Base-by-base conservation (phyloP, 306 rosid species). In the Lathyrus tuberosus region DNA sequence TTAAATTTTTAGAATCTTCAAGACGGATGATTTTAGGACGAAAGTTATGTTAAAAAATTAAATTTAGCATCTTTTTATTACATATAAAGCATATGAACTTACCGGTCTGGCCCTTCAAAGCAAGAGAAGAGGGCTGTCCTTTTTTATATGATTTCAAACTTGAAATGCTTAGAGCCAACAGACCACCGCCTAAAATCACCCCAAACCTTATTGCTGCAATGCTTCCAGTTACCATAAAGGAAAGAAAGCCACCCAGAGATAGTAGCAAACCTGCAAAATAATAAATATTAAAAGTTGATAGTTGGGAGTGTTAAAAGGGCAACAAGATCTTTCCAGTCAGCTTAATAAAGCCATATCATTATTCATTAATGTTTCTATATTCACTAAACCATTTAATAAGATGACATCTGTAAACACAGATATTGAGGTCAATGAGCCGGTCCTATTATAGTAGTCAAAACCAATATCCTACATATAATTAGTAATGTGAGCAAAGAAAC, bases 61-160 rank as follows among this genome's bases (percentile, higher is more conserved):
- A 37, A 43, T 17, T 53, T 41, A 5, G 31, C 41, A 37, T 16
- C n/a, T 49, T 37, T 61, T 31, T 28, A 26, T 68, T 49, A 61
- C 67, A 67, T 72, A 66, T 10, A 31, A 75, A 62, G 20, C 54
- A 75, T 12, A 52, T 47, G 67, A 35, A 10, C 81, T 79, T 79
- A 95, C 99, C 97, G 73, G 96, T 78, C 77, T 95, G 99, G 74
- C 96, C 95, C 57, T 86, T 89, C 85, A 89, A 80, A 57, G 87
- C 85, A 26, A 84, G 75, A 62, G 91, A 79, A 78, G 80, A 78
- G 43, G 78, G 48, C 40, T 81, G 78, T 72, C 96, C 96, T 79
- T 79, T 78, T 76, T 76, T 88, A 61, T 82, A 82, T 66, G 91
- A 65, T 83, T 47, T 85, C 67, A 95, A 79, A 79, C 97, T 95